Conservation (phyloP, 768 basidiomycete species). For the Lyophyllum shimeji region DNA sequence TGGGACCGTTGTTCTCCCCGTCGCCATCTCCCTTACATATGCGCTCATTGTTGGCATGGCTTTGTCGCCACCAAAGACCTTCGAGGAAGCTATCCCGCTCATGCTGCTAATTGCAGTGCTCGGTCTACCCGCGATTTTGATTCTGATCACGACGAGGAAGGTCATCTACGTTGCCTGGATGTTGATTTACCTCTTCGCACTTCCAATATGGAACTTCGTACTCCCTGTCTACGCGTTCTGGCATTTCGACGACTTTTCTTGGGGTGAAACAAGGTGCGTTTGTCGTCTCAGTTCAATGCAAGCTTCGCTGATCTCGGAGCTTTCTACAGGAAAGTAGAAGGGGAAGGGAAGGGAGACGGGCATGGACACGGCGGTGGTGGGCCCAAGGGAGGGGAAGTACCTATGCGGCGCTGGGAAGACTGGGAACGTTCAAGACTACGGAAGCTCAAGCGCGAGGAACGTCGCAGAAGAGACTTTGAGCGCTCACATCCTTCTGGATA, state of each 20-base stretch:
- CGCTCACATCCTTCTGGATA: slow-evolving; percentile 72
- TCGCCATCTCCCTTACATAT: slow-evolving; percentile 91
- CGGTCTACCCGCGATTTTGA: slow-evolving; percentile 89
- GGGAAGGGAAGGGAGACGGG: slow-evolving; percentile 77
- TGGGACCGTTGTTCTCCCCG: slow-evolving; percentile 89
- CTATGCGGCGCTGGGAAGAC: slow-evolving; percentile 97
- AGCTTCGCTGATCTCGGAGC: slow-evolving; percentile 15
- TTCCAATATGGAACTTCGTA: slow-evolving; percentile 96
- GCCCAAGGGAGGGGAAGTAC: slow-evolving; percentile 62
- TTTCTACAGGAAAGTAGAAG: slow-evolving; percentile 82
- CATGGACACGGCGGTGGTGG: slow-evolving; percentile 68
- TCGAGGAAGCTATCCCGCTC: slow-evolving; percentile 92
- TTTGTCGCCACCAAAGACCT: slow-evolving; percentile 76
- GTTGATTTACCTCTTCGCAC: slow-evolving; percentile 87
- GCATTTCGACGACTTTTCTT: slow-evolving; percentile 99
- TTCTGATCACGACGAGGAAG: slow-evolving; percentile 92
- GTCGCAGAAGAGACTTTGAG: slow-evolving; percentile 79
- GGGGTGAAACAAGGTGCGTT: slow-evolving; percentile 94
- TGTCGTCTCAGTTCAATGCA: not conserved
- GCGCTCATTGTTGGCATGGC: slow-evolving; percentile 81
- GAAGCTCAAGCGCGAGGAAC: slow-evolving; percentile 86
- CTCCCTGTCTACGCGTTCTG: slow-evolving; percentile 96
- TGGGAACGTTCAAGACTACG: slow-evolving; percentile 96
- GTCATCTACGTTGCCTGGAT: slow-evolving; percentile 98
- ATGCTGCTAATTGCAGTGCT: slow-evolving; percentile 88